A percentile compares a stretch with the other conserved stretches of the same genome.
Evolutionary conservation across 768 basidiomycete species (phyloP).

Genomic region (Leucosporidium scottii): DNA sequence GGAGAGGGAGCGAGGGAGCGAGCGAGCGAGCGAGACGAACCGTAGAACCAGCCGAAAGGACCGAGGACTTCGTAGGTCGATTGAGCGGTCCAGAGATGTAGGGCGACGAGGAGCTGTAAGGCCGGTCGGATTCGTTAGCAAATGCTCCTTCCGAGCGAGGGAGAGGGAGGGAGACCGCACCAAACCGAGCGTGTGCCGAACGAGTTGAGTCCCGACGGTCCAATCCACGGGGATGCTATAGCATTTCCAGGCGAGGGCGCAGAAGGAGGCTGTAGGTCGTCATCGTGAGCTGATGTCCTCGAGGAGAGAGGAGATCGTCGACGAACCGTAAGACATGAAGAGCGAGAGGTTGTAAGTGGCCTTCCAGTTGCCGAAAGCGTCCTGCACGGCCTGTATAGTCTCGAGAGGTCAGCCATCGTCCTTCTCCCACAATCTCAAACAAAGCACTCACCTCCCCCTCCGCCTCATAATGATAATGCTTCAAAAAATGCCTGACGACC

Average conservation of each 20-base stretch:
- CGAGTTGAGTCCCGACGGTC: slow-evolving; percentile 76
- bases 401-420: too few relatives aligned
- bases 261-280: slow-evolving; percentile 60
- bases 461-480: slow-evolving; percentile 82
- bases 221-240: slow-evolving; percentile 75
- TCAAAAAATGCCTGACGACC: slow-evolving; percentile 74
- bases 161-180: slow-evolving; percentile 49
- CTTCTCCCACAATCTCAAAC: too few relatives aligned
- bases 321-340: slow-evolving; percentile 96
- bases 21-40: slow-evolving; percentile 90
- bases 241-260: slow-evolving; percentile 80
- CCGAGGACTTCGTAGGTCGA: slow-evolving; percentile 91
- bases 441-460: slow-evolving; percentile 51
- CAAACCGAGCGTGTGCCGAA: slow-evolving; percentile 79
- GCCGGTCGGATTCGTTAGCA: too few relatives aligned
- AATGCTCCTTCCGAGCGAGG: too few relatives aligned
- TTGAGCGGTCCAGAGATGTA: slow-evolving; percentile 85
- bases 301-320: too few relatives aligned
- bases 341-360: slow-evolving; percentile 81
- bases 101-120: slow-evolving; percentile 67
- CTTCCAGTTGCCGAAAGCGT: slow-evolving; percentile 96
- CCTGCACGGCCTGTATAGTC: slow-evolving; percentile 65
- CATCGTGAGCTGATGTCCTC: neutral
- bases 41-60: slow-evolving; percentile 97
- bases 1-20: slow-evolving; percentile 48